These are phyloP conservation scores for Rubus parviflorus DNA, from an alignment of 306 rosid species.

Conservation along the genomic window DNA sequence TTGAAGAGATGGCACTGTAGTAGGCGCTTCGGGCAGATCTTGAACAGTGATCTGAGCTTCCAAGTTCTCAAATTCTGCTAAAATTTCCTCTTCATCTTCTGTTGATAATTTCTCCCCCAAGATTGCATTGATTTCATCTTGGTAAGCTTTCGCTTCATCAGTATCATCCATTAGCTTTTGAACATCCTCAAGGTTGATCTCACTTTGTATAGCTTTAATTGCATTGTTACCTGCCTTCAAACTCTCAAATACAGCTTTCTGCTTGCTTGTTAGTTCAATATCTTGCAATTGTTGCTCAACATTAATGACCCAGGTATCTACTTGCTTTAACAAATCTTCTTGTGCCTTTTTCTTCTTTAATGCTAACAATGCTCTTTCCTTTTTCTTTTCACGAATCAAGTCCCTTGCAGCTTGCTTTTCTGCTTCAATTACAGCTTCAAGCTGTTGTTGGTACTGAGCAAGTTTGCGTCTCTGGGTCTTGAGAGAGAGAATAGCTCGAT, in stretches of 20 bases:
- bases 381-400: conserved; percentile 84
- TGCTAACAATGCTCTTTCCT: conserved; percentile 87
- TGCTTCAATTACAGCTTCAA: conserved; percentile 92
- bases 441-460: conserved; percentile 95
- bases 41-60: conserved; percentile 41
- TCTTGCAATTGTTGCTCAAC: conserved; percentile 97
- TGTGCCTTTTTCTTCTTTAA: conserved; percentile 87
- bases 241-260: conserved; percentile 90
- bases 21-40: not conserved
- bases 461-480: conserved; percentile 96
- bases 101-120: conserved; percentile 93
- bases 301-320: conserved; percentile 88
- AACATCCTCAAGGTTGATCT: conserved; percentile 91
- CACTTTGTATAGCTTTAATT: conserved; percentile 86
- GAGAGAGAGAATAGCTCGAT: conserved; percentile 92
- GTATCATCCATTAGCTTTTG: conserved; percentile 93
- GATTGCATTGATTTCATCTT: conserved; percentile 86
- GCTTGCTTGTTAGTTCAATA: conserved; percentile 92
- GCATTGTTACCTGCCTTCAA: conserved; percentile 85
- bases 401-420: conserved; percentile 93
- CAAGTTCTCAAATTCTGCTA: conserved; percentile 83
- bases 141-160: conserved; percentile 94
- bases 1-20: not conserved
- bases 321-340: conserved; percentile 95
- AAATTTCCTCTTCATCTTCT: conserved; percentile 86